Percentiles rank a stretch among this genome's conserved stretches.
Conservation (phyloP, 2,329 filamentous ascomycete species). For the Fonsecaea erecta region DNA sequence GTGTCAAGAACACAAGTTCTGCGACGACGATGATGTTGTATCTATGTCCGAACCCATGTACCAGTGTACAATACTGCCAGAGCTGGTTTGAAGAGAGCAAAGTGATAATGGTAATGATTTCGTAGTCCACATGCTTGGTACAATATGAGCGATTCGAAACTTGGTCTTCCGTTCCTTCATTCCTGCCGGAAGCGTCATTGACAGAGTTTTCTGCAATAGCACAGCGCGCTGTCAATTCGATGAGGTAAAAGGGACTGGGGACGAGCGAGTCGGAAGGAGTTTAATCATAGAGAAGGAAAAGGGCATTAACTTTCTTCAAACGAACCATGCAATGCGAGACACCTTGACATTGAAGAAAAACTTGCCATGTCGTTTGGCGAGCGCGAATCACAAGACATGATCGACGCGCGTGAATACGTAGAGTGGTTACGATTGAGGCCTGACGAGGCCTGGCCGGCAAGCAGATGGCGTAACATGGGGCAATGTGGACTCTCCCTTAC, state of each 20-base stretch:
- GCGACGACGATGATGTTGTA: neutral
- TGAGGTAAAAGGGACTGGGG: neutral
- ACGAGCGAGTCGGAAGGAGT: neutral
- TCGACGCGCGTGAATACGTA: constrained; percentile 3
- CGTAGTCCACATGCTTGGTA: neutral
- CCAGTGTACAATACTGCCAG: neutral
- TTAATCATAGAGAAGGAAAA: neutral
- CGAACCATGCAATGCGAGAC: neutral
- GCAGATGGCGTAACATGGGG: constrained; percentile 1
- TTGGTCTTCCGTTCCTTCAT: neutral
- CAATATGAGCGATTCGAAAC: neutral
- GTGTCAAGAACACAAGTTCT: neutral
- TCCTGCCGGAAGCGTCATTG: neutral
- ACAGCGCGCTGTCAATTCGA: neutral
- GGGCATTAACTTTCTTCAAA: neutral
- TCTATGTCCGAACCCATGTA: constrained; percentile 1
- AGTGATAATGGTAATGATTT: neutral
- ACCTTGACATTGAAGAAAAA: neutral
- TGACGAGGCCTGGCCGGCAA: neutral
- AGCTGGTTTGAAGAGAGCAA: neutral
- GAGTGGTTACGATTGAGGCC: constrained; percentile 2
- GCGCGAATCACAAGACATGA: constrained; percentile 6
- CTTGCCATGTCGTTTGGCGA: constrained; percentile 1
- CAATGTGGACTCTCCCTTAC: neutral
- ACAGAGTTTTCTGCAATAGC: neutral